Conservation (phyloP, 495 filamentous ascomycete genomes). For the Daldinia caldariorum region DNA sequence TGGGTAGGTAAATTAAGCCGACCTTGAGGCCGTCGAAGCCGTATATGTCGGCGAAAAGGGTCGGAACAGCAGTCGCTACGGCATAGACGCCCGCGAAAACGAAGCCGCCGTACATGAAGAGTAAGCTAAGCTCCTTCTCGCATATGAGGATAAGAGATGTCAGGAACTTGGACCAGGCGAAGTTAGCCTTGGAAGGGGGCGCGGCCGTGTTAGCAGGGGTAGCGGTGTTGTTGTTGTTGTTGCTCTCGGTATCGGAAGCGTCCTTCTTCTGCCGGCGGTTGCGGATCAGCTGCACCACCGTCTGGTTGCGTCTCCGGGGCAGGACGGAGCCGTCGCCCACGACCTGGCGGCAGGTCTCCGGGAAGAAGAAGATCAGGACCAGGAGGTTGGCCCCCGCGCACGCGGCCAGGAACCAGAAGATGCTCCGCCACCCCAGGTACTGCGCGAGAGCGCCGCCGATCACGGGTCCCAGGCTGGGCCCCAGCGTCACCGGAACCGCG, state of each 20-base stretch:
- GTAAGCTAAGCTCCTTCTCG: constrained; percentile 67
- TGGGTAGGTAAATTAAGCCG: constrained; percentile 63
- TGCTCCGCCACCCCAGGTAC: constrained; percentile 70
- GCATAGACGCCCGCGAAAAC: constrained; percentile 67
- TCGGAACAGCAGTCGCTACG: constrained; percentile 56
- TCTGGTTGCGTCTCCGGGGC: constrained; percentile 52
- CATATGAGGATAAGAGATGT: constrained; percentile 66
- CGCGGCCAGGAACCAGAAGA: constrained; percentile 76
- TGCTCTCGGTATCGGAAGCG: constrained; percentile 63
- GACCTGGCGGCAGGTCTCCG: constrained; percentile 70
- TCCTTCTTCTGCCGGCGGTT: constrained; percentile 60
- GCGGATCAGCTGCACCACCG: constrained; percentile 48
- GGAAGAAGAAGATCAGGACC: constrained; percentile 59
- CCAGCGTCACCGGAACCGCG: constrained; percentile 52
- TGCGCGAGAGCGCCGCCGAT: constrained; percentile 69
- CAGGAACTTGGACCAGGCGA: constrained; percentile 66
- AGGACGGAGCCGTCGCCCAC: constrained; percentile 71
- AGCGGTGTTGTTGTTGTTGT: too few species aligned
- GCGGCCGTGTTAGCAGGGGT: constrained; percentile 45
- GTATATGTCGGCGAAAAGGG: constrained; percentile 62
- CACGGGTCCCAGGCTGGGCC: constrained; percentile 66
- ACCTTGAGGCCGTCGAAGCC: constrained; percentile 66
- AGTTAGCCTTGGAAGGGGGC: constrained; percentile 39
- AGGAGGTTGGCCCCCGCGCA: constrained; percentile 55
- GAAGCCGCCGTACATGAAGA: constrained; percentile 66